A percentile compares a stretch with the other conserved stretches of the same genome.
Evolutionary conservation across 257 asterid species (phyloP).

Genomic region (Coffea eugenioides): DNA sequence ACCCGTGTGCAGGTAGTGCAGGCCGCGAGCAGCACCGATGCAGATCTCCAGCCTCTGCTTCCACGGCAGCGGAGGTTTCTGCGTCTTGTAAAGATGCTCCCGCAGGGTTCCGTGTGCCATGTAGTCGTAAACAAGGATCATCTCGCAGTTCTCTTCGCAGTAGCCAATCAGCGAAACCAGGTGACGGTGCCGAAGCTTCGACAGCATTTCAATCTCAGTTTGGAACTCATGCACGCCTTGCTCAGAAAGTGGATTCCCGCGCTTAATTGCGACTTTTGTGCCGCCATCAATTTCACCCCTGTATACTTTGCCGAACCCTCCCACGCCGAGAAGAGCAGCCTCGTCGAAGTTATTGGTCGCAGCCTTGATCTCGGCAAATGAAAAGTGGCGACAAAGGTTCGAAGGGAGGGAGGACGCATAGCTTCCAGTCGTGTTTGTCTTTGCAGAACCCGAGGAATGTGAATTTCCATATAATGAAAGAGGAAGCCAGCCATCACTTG

Average conservation of each 20-base stretch:
- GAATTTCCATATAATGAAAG: constrained; percentile 83
- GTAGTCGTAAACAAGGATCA: constrained; percentile 87
- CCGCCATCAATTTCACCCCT: constrained; percentile 86
- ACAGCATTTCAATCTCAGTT: constrained; percentile 92
- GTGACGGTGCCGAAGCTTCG: constrained; percentile 90
- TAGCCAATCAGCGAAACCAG: constrained; percentile 84
- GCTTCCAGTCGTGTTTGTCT: constrained; percentile 82
- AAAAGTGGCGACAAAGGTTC: constrained; percentile 84
- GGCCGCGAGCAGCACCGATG: constrained; percentile 87
- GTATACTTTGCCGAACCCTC: constrained; percentile 87
- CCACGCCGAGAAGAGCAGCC: constrained; percentile 77
- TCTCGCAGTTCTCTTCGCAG: constrained; percentile 85
- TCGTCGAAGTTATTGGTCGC: constrained; percentile 84
- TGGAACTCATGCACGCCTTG: constrained; percentile 91
- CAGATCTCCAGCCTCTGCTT: constrained; percentile 89
- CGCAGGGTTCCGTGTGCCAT: constrained; percentile 91
- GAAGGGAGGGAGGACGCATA: constrained; percentile 83
- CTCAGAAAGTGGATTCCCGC: constrained; percentile 87
- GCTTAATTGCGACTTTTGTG: constrained; percentile 84
- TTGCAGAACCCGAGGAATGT: constrained; percentile 65
- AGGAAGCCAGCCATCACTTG: constrained; percentile 90
- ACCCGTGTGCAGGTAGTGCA: constrained; percentile 89
- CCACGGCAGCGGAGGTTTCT: constrained; percentile 85
- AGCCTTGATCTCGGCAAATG: constrained; percentile 77
- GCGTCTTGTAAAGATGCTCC: constrained; percentile 86